These are phyloP conservation scores for Echium plantagineum DNA, from an alignment of 257 asterid genomes.

Conservation along the genomic window DNA sequence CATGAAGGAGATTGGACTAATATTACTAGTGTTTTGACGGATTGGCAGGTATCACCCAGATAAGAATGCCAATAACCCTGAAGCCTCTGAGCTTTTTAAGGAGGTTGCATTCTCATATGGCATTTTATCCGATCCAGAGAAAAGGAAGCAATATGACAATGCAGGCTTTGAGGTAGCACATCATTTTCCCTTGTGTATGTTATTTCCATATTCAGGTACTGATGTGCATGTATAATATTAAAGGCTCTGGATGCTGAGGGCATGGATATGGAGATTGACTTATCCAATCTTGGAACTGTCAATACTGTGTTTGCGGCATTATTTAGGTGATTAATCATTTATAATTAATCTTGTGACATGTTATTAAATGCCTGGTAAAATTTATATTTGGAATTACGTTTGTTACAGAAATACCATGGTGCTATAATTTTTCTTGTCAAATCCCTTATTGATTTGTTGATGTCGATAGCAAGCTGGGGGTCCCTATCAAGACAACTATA, in stretches of 20 bases:
- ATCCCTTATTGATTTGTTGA: neutral
- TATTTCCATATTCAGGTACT: neutral
- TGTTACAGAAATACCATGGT: neutral
- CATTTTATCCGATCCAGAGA: conserved; percentile 92
- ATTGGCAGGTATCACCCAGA: conserved; percentile 92
- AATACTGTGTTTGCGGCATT: conserved; percentile 98
- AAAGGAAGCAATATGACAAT: conserved; percentile 83
- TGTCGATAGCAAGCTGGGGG: conserved; percentile 80
- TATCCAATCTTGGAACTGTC: conserved; percentile 98
- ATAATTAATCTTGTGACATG: neutral
- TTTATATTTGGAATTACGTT: neutral
- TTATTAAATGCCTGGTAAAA: neutral
- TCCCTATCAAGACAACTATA: conserved; percentile 94
- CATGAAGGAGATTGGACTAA: neutral
- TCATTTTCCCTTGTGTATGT: neutral
- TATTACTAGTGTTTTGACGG: neutral
- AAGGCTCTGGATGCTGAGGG: conserved; percentile 96
- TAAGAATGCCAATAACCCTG: conserved; percentile 92
- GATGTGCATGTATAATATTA: conserved; percentile 9
- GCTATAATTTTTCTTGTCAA: neutral
- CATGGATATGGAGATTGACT: conserved; percentile 98
- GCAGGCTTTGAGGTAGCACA: conserved; percentile 85
- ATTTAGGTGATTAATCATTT: conserved; percentile 52
- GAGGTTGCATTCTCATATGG: conserved; percentile 98
- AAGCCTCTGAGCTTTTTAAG: conserved; percentile 94